Base-by-base conservation (phyloP, 2,329 filamentous ascomycete species). In the Xylariaceae sp. region DNA sequence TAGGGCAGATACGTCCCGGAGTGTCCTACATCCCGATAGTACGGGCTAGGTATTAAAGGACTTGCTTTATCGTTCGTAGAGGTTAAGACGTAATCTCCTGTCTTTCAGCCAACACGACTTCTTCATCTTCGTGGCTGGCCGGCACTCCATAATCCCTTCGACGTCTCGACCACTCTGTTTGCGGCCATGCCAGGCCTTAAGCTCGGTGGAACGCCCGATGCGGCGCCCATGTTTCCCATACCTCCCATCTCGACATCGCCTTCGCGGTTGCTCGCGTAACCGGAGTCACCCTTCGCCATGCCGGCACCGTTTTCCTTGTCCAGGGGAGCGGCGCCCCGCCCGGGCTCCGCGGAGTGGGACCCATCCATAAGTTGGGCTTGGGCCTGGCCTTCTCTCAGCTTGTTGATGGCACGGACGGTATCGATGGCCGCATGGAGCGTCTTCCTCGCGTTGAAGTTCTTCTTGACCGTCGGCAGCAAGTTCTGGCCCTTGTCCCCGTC, bases 361-460 rank as follows among this genome's bases (percentile, higher is more conserved):
- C 85, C 85, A 64, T 88, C 81, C 84, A 88, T 88, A 64, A 86
- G 75, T 19, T 79, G 74, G 23, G 70, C 68, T 60, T 81, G 76
- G 16, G 64, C 55, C 65, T 86, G 83, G 2, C 84, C 83, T 71
- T 88, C 86, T 55, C 85, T 80, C 45, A 89, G 74, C 75, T 89
- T 89, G 74, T 89, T 89, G 70, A 89, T 89, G 32, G 86, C 86
- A 47, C 87, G 79, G 46, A 89, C 85, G 1, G 86, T 89, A 70
- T 89, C 86, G 70, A 89, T 89, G 53, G 87, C 86, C 29, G 87
- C 86, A 66, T 89, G 86, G 48, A 89, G 76, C 23, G 86, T 89
- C 66, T 86, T 79, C 54, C 86, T 79, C 42, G 86, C 86, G 66
- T 89, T 89, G 76, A 89, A 89, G 76, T 89, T 89, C 81, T 88